These are phyloP conservation scores for Chenopodium album DNA, from an alignment of 148 eudicot genomes.

Conservation along the genomic window DNA sequence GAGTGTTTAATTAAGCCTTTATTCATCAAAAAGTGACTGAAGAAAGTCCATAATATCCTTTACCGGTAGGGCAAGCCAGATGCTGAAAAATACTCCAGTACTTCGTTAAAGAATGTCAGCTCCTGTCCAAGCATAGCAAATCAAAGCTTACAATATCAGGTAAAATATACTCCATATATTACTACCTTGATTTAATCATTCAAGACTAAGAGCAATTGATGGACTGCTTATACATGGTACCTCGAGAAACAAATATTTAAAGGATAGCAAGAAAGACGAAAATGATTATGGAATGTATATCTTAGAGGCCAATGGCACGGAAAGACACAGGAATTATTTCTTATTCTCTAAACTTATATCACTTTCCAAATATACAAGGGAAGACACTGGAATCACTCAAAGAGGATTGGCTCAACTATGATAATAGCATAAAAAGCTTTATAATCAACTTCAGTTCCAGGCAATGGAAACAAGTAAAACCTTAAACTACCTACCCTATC, in stretches of 20 bases:
- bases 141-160: neutral
- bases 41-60: neutral
- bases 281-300: neutral
- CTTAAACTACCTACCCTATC: neutral
- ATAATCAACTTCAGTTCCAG: neutral
- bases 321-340: too few relatives aligned
- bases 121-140: neutral
- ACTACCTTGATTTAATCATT: neutral
- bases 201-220: neutral
- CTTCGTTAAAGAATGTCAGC: neutral
- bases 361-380: neutral
- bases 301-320: too few relatives aligned
- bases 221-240: neutral
- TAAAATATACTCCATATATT: too few relatives aligned
- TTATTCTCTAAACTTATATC: neutral
- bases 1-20: neutral
- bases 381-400: neutral
- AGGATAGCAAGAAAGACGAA: neutral
- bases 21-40: neutral
- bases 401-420: neutral
- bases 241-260: too few relatives aligned
- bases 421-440: neutral
- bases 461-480: neutral
- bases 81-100: neutral
- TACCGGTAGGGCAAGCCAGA: neutral